A percentile compares a stretch with the other conserved stretches of the same genome.
Evolutionary conservation across 1,139 yeast genomes (phyloP).

Genomic region (Hemisphaericaspora lyxosophila): DNA sequence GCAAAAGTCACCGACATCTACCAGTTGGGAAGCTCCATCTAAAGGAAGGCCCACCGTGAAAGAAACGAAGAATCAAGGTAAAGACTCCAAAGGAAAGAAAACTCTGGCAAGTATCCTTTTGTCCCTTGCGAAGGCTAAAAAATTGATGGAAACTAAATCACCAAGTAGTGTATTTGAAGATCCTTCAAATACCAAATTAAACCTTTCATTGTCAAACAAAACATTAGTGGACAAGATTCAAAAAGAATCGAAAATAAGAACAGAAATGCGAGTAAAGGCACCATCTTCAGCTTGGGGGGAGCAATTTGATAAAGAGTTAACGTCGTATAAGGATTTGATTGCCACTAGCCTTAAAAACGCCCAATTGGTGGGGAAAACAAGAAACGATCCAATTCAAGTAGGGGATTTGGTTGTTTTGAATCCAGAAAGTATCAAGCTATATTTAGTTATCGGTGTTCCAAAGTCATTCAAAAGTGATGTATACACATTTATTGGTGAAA

Average conservation of each 20-base stretch:
- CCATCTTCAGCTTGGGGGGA: conserved; percentile 26
- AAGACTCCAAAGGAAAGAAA: too few species aligned
- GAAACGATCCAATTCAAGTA: conserved; percentile 25
- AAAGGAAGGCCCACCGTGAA: too few species aligned
- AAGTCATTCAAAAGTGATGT: conserved; percentile 23
- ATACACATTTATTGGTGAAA: conserved; percentile 54
- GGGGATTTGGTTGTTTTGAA: conserved; percentile 43
- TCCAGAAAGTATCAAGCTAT: conserved; percentile 31
- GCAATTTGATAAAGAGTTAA: conserved; percentile 2
- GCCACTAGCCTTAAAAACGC: conserved; percentile 21
- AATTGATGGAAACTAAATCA: too few species aligned
- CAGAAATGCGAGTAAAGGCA: conserved; percentile 17
- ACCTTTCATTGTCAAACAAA: neutral
- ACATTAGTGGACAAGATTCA: neutral
- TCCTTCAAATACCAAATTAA: neutral
- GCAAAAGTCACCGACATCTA: too few species aligned
- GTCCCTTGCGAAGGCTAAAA: too few species aligned
- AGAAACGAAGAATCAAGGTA: too few species aligned
- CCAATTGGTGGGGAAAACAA: conserved; percentile 24
- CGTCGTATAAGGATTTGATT: conserved; percentile 13
- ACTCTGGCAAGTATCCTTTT: too few species aligned
- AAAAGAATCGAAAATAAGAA: neutral
- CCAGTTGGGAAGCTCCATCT: too few species aligned
- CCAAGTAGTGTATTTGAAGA: too few species aligned
- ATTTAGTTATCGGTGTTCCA: conserved; percentile 36